Evolutionary conservation across 257 asterid species (phyloP), one percentile per base, ranked within the genome.

Genomic region (Nyctanthes arbortristis): DNA sequence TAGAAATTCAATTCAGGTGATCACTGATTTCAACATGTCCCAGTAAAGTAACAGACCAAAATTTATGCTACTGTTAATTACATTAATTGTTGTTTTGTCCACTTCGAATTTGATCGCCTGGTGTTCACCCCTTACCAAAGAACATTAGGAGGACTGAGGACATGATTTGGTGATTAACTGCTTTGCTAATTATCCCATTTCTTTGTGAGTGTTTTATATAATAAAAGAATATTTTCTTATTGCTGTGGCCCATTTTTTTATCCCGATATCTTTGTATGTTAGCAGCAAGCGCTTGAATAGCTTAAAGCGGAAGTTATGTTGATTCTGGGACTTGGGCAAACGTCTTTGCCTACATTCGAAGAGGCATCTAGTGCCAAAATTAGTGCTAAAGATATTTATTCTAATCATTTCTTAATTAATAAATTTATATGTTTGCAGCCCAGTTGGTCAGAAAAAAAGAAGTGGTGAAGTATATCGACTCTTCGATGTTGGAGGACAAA

Each of bases 1-100:
- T 94, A 49, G 98, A 94, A 79, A 94, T 94, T 77, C 99, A 94
- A 72, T 94, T 94, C 96, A 94, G 99, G 99, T 94, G 78, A 82
- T 71, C 70, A 10, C 77, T 70, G 62, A 12, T 77, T 80, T 40
- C 58, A n/a, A n/a, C n/a, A n/a, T n/a, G n/a, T n/a, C n/a, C n/a
- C n/a, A n/a, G n/a, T n/a, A n/a, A n/a, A n/a, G n/a, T n/a, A n/a
- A n/a, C n/a, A n/a, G n/a, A n/a, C n/a, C n/a, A n/a, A 20, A 4
- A 52, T 22, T 52, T 24, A 22, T n/a, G 24, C 9, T 9, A 20
- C 24, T 52, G 59, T 10, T 24, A 52, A 22, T 24, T 52, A 24
- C 14, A 24, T 52, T 2, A 52, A 9, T 52, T 3, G 7, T 52
- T 52, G 28, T 49, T n/a, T 10, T 8, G 58, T 49, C 2, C 29